phyloP scores from a whole-genome alignment of 352 stramenopile genomes.

The Pythium sp. region DNA sequence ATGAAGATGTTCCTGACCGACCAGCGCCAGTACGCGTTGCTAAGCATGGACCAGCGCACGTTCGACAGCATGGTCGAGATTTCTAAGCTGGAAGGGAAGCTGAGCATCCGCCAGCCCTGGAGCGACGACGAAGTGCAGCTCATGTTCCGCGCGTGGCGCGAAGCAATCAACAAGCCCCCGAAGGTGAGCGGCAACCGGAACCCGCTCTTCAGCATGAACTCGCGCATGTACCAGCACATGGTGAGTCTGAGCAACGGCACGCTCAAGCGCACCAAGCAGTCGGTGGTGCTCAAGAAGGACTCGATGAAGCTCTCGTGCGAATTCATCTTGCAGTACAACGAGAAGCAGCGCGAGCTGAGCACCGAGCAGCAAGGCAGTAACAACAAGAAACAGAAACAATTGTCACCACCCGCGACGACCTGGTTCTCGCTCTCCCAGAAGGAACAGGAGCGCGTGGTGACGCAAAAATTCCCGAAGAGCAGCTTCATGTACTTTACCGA shows the following conservation, averaged over 20 bases:
- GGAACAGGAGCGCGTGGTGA: slow-evolving; percentile 14
- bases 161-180: slow-evolving; percentile 3
- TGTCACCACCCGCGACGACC: background rate
- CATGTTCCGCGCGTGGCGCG: slow-evolving; percentile 15
- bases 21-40: slow-evolving; percentile 14
- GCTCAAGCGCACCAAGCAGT: slow-evolving; percentile 15
- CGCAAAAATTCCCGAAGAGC: slow-evolving; percentile 5
- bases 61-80: slow-evolving; percentile 15
- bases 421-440: slow-evolving; percentile 11
- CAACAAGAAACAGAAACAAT: background rate
- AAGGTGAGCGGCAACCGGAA: background rate
- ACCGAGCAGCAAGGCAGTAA: background rate
- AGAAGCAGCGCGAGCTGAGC: background rate
- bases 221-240: slow-evolving; percentile 15
- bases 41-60: slow-evolving; percentile 11
- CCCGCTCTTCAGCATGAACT: slow-evolving; percentile 13
- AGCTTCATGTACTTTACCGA: slow-evolving; percentile 19
- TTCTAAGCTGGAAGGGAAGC: slow-evolving; percentile 9
- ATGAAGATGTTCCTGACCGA: slow-evolving; percentile 7
- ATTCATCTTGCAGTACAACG: slow-evolving; percentile 11
- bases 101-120: slow-evolving; percentile 16
- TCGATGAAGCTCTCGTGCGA: slow-evolving; percentile 14
- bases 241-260: background rate
- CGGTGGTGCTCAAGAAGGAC: slow-evolving; percentile 16
- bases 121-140: slow-evolving; percentile 11